Percentiles rank a stretch among this genome's conserved stretches.
Conservation (phyloP, 768 basidiomycete species). For the Trametes sanguinea region DNA sequence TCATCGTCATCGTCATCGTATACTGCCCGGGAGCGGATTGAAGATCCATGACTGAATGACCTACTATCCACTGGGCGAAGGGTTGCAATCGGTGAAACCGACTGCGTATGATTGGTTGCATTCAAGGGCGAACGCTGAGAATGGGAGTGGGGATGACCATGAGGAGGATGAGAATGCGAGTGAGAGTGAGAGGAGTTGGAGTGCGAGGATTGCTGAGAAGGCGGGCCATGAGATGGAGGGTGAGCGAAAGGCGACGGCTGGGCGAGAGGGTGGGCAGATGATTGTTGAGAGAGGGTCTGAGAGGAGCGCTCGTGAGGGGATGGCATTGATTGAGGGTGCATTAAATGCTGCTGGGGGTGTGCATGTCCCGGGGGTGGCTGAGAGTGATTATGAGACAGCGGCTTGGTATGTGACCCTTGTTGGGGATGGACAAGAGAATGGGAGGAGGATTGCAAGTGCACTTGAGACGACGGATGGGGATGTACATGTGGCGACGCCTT, state of each 20-base stretch:
- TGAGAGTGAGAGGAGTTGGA: slow-evolving; percentile 8
- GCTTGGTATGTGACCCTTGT: not conserved
- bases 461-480: not conserved
- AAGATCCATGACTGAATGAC: slow-evolving; percentile 30
- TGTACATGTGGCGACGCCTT: slow-evolving; percentile 2
- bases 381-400: slow-evolving; percentile 3
- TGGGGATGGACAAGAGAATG: slow-evolving; percentile 6
- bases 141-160: slow-evolving; percentile 10
- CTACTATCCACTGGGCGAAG: slow-evolving; percentile 33
- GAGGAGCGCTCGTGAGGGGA: not conserved
- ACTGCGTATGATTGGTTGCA: not conserved
- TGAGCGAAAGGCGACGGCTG: slow-evolving; percentile 9
- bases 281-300: not conserved
- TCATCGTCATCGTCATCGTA: slow-evolving; percentile 44
- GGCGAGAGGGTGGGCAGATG: not conserved
- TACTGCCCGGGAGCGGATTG: slow-evolving; percentile 31
- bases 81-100: slow-evolving; percentile 21
- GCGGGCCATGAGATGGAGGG: slow-evolving; percentile 4
- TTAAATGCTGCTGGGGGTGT: not conserved
- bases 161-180: slow-evolving; percentile 3
- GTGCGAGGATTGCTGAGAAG: not conserved
- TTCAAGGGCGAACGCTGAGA: slow-evolving; percentile 12
- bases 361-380: not conserved
- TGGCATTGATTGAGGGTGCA: not conserved
- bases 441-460: not conserved